Percentiles rank a stretch among this genome's conserved stretches.
These are phyloP conservation scores for Backusella liffmaniae DNA, from an alignment of 192 early-diverging fungal species.

Conservation along the genomic window DNA sequence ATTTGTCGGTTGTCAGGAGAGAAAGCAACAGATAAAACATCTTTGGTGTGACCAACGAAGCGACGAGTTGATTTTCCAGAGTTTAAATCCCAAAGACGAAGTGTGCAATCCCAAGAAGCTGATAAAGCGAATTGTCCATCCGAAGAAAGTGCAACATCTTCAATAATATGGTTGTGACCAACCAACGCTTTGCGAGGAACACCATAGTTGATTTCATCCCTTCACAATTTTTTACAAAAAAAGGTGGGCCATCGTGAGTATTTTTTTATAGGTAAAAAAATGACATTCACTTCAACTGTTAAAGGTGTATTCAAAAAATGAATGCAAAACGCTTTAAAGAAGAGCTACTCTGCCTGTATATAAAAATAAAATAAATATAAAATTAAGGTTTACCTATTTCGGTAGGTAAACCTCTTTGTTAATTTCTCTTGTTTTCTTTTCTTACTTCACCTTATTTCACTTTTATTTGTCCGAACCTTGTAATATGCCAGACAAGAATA, in stretches of 20 bases:
- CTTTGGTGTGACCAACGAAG: conserved; percentile 94
- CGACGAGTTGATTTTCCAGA: conserved; percentile 90
- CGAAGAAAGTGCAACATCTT: conserved; percentile 96
- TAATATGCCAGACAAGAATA: conserved; percentile 94
- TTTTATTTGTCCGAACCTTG: conserved; percentile 26
- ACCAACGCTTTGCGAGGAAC: conserved; percentile 81
- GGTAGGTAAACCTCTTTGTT: background rate
- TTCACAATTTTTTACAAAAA: conserved; percentile 15
- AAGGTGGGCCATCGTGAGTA: conserved; percentile 19
- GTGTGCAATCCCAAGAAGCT: conserved; percentile 98
- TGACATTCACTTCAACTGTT: conserved; percentile 18
- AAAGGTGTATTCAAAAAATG: background rate
- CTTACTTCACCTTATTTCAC: background rate
- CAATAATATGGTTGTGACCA: conserved; percentile 99
- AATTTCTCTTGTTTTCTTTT: background rate
- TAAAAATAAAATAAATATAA: background rate
- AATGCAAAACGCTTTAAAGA: conserved; percentile 1
- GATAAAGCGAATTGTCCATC: conserved; percentile 98
- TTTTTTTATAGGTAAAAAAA: background rate
- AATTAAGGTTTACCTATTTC: conserved; percentile 7
- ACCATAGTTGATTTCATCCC: conserved; percentile 91
- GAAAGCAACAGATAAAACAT: conserved; percentile 97
- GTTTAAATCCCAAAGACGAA: conserved; percentile 97
- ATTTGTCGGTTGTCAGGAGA: conserved; percentile 99
- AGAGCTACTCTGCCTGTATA: background rate